These are phyloP conservation scores for Cercis canadensis DNA, from an alignment of 306 rosid genomes.

Conservation along the genomic window DNA sequence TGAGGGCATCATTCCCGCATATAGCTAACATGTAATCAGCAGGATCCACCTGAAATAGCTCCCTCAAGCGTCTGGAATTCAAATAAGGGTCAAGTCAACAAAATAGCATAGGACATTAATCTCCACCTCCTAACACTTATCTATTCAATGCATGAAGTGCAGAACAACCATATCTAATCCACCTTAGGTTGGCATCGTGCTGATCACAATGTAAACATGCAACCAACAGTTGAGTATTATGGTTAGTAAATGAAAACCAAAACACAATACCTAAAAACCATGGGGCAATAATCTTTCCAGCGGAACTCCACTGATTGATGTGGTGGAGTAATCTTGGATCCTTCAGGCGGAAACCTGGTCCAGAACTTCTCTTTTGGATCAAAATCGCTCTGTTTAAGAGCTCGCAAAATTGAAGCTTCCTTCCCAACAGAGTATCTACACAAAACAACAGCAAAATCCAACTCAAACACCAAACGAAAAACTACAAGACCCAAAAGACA, in stretches of 20 bases:
- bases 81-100: conserved; percentile 15
- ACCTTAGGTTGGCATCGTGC: background rate
- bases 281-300: conserved; percentile 98
- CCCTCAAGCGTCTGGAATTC: conserved; percentile 78
- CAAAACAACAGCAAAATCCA: background rate
- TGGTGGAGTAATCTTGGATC: conserved; percentile 90
- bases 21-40: conserved; percentile 96
- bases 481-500: conserved; percentile 4
- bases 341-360: conserved; percentile 93
- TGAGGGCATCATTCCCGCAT: conserved; percentile 87
- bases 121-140: background rate
- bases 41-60: conserved; percentile 84
- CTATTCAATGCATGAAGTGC: background rate
- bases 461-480: conserved; percentile 17
- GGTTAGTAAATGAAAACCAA: background rate
- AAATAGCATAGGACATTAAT: conserved; percentile 13
- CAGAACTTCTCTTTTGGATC: conserved; percentile 93
- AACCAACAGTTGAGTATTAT: background rate
- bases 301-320: conserved; percentile 88
- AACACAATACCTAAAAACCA: conserved; percentile 82
- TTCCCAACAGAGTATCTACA: conserved; percentile 85
- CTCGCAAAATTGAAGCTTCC: conserved; percentile 70
- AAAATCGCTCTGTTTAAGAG: conserved; percentile 69
- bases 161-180: background rate
- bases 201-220: background rate